These are phyloP conservation scores for Saksenaea vasiformis DNA, from an alignment of 371 early-diverging fungal species.

Conservation along the genomic window DNA sequence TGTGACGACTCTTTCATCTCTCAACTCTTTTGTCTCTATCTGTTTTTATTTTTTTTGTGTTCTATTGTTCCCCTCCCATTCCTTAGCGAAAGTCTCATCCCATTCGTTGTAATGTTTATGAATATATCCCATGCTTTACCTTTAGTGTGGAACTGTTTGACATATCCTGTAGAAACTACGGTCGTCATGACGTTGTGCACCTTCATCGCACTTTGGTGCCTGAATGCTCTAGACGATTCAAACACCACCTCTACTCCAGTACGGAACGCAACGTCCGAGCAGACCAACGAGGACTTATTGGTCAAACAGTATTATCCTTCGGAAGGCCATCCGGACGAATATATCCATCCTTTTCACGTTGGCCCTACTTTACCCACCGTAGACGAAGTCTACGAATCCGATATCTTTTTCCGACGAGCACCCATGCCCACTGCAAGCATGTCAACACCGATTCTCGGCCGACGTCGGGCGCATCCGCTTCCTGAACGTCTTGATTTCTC, in stretches of 20 bases:
- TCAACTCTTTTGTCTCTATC: too few relatives aligned
- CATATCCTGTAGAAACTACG: too few relatives aligned
- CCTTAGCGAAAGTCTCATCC: too few relatives aligned
- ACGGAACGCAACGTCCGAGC: neutral
- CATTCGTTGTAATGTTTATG: too few relatives aligned
- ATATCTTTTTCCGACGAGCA: neutral
- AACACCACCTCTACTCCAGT: neutral
- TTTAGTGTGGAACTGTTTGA: too few relatives aligned
- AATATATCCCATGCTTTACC: too few relatives aligned
- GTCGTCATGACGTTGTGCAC: too few relatives aligned
- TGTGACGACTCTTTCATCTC: too few relatives aligned
- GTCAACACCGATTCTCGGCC: neutral
- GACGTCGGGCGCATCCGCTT: neutral
- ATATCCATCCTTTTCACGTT: neutral
- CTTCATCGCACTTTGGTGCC: too few relatives aligned
- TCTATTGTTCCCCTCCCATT: too few relatives aligned
- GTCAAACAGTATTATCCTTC: neutral
- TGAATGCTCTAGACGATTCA: too few relatives aligned
- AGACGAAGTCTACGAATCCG: neutral
- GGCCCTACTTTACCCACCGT: neutral
- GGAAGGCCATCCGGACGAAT: neutral
- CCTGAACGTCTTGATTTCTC: neutral
- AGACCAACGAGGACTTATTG: neutral
- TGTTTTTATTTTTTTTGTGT: too few relatives aligned
- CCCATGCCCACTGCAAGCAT: constrained; percentile 1